Percentiles rank a stretch among this genome's conserved stretches.
phyloP scores from a whole-genome alignment of 345 rosid species.

The Lumnitzera littorea region DNA sequence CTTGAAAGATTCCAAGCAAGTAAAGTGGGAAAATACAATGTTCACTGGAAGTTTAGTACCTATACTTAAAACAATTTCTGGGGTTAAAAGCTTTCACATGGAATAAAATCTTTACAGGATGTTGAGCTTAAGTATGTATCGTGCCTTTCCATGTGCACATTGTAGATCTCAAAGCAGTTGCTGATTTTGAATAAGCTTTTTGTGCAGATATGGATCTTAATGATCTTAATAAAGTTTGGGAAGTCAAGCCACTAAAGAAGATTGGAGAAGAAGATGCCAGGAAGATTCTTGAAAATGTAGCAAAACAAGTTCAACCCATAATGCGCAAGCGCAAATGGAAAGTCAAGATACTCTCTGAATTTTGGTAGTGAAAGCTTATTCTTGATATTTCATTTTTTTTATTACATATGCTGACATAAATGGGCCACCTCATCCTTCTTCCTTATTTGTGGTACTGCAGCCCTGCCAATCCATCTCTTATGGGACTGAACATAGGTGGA shows the following conservation, averaged over 20 bases:
- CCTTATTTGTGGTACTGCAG: constrained; percentile 24
- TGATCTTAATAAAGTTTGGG: constrained; percentile 76
- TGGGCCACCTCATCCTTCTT: neutral
- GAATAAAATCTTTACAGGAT: too few species aligned
- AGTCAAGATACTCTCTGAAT: constrained; percentile 45
- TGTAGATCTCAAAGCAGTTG: too few species aligned
- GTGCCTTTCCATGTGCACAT: too few species aligned
- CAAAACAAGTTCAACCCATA: constrained; percentile 59
- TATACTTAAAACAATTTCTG: too few species aligned
- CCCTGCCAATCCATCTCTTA: constrained; percentile 53
- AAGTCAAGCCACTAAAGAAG: constrained; percentile 61
- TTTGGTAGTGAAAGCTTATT: constrained; percentile 24
- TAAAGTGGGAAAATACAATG: too few species aligned
- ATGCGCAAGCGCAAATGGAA: constrained; percentile 50
- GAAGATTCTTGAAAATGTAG: constrained; percentile 54
- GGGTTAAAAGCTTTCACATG: too few species aligned
- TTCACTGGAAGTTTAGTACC: too few species aligned
- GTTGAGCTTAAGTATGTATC: too few species aligned
- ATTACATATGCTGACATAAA: neutral
- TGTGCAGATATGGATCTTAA: constrained; percentile 12
- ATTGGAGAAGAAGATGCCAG: constrained; percentile 66
- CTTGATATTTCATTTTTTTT: neutral
- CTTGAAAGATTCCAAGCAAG: too few species aligned
- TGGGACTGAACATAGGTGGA: constrained; percentile 72
- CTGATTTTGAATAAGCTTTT: too few species aligned